Evolutionary conservation across 2,329 filamentous ascomycete species (phyloP).

Genomic region (Shiraia sp.): DNA sequence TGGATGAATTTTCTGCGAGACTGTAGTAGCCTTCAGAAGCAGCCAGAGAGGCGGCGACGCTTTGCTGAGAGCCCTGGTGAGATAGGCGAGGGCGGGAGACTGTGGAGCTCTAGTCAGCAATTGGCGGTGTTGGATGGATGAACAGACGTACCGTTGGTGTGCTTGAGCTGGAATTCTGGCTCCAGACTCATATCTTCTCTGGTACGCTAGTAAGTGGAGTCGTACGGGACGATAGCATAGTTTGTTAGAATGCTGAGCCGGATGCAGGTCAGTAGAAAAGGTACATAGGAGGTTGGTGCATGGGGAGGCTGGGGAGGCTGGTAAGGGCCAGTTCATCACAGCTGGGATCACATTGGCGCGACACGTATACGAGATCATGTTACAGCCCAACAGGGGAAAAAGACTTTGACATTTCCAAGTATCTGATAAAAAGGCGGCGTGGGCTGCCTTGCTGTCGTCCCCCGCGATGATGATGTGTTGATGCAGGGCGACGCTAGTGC

Average conservation of each 20-base stretch:
- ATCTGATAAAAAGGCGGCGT: too few species aligned
- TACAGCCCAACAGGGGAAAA: slow-evolving; percentile 6
- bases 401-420: too few species aligned
- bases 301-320: slow-evolving; percentile 35
- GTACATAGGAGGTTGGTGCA: slow-evolving; percentile 33
- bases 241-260: slow-evolving; percentile 12
- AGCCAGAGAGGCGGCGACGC: slow-evolving; percentile 53
- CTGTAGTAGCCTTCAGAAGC: slow-evolving; percentile 58
- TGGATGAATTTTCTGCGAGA: slow-evolving; percentile 47
- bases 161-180: slow-evolving; percentile 45
- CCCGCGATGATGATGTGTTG: too few species aligned
- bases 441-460: too few species aligned
- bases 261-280: slow-evolving; percentile 15
- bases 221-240: slow-evolving; percentile 34
- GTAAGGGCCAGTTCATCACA: slow-evolving; percentile 28
- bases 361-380: slow-evolving; percentile 13
- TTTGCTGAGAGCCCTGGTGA: slow-evolving; percentile 50
- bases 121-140: slow-evolving; percentile 3
- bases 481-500: too few species aligned
- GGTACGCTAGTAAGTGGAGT: slow-evolving; percentile 32
- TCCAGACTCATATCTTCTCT: slow-evolving; percentile 44
- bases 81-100: slow-evolving; percentile 47
- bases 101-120: slow-evolving; percentile 24
- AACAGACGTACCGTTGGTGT: slow-evolving; percentile 44
- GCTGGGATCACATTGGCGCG: slow-evolving; percentile 26